Evolutionary conservation across 1,284 basidiomycete genomes (phyloP), one percentile per base, ranked within the genome.

Genomic region (Ustilago esculenta): DNA sequence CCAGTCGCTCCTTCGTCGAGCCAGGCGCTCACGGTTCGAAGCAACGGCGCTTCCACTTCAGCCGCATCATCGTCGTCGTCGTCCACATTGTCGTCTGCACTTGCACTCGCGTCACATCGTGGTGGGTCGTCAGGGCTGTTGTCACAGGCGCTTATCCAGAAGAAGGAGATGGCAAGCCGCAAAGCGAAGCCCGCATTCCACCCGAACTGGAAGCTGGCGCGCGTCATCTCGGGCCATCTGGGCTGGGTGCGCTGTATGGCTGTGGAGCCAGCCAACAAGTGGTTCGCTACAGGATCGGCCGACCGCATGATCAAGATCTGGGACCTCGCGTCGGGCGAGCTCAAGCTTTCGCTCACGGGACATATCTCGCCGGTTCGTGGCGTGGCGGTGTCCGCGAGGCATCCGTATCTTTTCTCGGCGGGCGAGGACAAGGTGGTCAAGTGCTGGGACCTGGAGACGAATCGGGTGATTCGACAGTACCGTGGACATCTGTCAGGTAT

Each of bases 361-460:
- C 95, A 99, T 82, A 98, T 98, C 52, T 94, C 92, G 25, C 96
- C 95, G 1, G 94, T 99, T 20, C 87, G 96, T 36, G 95, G 95
- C 0, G 83, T 99, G 41, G 95, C 93, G 5, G 92, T 98, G 18
- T 94, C 92, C 1, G 85, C 90, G 8, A 85, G 95, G 55, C 95
- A 98, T 84, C 96, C 95, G 2, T 98, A 99, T 83, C 84, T 99
- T 23, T 99, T 99, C 82, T 96, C 93, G 7, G 94, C 91, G 61
- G 94, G 92, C 49, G 95, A 99, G 83, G 95, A 99, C 84, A 98
- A 98, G 87, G 91, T 96, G 92, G 94, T 99, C 40, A 98, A 98
- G 85, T 98, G 96, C 79, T 98, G 96, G 96, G 95, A 99, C 81
- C 84, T 99, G 50, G 96, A 99, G 84, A 90, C 91, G 18, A 99